These are phyloP conservation scores for Neurospora terricola DNA, from an alignment of 495 filamentous ascomycete genomes.

Conservation along the genomic window DNA sequence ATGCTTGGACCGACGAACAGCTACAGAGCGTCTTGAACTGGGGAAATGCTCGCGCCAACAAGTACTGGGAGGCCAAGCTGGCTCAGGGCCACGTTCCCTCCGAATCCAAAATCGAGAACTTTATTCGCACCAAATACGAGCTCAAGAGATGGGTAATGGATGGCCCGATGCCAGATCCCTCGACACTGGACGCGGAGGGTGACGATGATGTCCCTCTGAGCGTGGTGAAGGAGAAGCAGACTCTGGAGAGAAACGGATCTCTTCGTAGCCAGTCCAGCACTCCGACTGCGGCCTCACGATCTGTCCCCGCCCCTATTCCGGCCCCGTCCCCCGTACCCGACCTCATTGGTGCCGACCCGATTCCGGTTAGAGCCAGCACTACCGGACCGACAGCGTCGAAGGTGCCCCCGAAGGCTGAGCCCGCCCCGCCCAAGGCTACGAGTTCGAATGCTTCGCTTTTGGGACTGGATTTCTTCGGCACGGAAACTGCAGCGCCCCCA, in stretches of 20 bases:
- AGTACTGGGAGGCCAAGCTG: conserved; percentile 97
- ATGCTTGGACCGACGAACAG: conserved; percentile 98
- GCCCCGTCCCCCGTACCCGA: conserved; percentile 27
- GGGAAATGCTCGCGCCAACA: conserved; percentile 93
- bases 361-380: conserved; percentile 43
- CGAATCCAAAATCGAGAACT: conserved; percentile 99
- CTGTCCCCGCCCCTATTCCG: conserved; percentile 10
- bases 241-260: conserved; percentile 37
- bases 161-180: conserved; percentile 82
- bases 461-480: conserved; percentile 87
- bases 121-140: conserved; percentile 97
- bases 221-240: conserved; percentile 49
- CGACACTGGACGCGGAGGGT: conserved; percentile 69
- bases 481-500: conserved; percentile 50
- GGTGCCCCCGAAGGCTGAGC: conserved; percentile 53
- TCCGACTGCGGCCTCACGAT: conserved; percentile 20
- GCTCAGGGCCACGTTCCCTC: conserved; percentile 87
- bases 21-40: conserved; percentile 82
- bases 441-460: conserved; percentile 75
- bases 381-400: conserved; percentile 56
- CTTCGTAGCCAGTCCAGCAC: conserved; percentile 32
- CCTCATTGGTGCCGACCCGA: conserved; percentile 39
- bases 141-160: conserved; percentile 98
- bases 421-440: conserved; percentile 47
- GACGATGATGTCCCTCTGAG: conserved; percentile 69